phyloP scores from a whole-genome alignment of 2,329 filamentous ascomycete genomes.

The Diaporthe ampelina region DNA sequence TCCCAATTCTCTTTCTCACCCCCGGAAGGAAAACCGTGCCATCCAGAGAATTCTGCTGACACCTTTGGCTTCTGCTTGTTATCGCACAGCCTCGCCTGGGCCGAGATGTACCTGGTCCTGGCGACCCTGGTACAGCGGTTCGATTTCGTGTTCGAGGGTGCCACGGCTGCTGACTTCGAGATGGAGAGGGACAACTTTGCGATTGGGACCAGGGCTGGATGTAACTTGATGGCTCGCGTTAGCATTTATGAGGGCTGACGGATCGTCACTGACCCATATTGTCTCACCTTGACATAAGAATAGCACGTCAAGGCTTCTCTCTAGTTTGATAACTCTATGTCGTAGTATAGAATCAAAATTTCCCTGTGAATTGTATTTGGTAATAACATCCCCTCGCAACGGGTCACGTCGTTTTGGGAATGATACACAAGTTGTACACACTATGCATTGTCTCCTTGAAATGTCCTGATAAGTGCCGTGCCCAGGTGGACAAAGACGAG shows the following conservation, averaged over 20 bases:
- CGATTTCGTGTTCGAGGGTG: constrained; percentile 40
- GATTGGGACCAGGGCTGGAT: constrained; percentile 24
- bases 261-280: too few relatives aligned
- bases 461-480: too few relatives aligned
- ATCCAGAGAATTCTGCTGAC: neutral
- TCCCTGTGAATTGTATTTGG: too few relatives aligned
- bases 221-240: constrained; percentile 21
- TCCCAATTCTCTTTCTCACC: too few relatives aligned
- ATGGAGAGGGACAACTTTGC: constrained; percentile 26
- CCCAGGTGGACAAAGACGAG: too few relatives aligned
- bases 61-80: too few relatives aligned
- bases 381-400: neutral
- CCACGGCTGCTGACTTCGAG: constrained; percentile 29
- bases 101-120: constrained; percentile 45
- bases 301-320: neutral
- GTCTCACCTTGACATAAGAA: neutral
- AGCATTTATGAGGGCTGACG: too few relatives aligned
- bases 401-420: too few relatives aligned
- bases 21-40: too few relatives aligned
- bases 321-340: neutral
- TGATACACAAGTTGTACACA: too few relatives aligned
- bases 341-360: neutral
- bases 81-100: constrained; percentile 42
- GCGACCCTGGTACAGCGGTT: constrained; percentile 44
- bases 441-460: too few relatives aligned